Evolutionary conservation across 768 basidiomycete species (phyloP), one percentile per base, ranked within the genome.

Genomic region (Mycena amicta): DNA sequence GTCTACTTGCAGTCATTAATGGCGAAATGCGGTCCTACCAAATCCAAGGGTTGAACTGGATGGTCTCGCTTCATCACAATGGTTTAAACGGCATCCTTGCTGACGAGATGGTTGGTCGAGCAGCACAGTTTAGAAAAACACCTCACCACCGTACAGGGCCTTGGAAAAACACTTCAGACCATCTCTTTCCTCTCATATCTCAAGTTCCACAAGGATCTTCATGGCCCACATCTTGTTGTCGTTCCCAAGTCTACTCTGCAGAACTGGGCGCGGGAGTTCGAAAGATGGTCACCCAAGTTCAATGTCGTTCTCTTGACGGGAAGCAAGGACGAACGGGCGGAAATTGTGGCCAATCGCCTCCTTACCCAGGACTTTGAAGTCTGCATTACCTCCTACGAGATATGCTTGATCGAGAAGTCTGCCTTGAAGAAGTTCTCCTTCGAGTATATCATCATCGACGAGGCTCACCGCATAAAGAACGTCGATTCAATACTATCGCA

Each of bases 391-490:
- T 91, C 93, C 1, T 99, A 99, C 74, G 97, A 98, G 72, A 92
- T 99, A 60, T 96, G 94, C 71, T 83, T 98, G 62, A 93, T 96
- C 64, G 97, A 99, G 71, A 94, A 94, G 74, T 80, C 85, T n/a
- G 83, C 89, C 0, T 79, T 98, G 61, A 93, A 93, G 75, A 96
- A 96, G 72, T 93, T 98, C 72, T 90, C 89, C 0, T 98, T 98
- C 78, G 93, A 96, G 72, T 98, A 98, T 74, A 98, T 98, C 72
- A 85, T 91, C 63, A 98, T 99, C 68, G 96, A 99, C 75, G 96
- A 99, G 75, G 96, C 96, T 1, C 96, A 99, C 69, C 90, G 97
- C 23, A 99, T 99, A 83, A 98, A 98, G 79, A 98, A 98, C 71
- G 95, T 96, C 65, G 93, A 98, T 71, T 96, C 93, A 13, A 89